phyloP scores from a whole-genome alignment of 148 eudicot genomes.

The Tetragonia tetragonoides region DNA sequence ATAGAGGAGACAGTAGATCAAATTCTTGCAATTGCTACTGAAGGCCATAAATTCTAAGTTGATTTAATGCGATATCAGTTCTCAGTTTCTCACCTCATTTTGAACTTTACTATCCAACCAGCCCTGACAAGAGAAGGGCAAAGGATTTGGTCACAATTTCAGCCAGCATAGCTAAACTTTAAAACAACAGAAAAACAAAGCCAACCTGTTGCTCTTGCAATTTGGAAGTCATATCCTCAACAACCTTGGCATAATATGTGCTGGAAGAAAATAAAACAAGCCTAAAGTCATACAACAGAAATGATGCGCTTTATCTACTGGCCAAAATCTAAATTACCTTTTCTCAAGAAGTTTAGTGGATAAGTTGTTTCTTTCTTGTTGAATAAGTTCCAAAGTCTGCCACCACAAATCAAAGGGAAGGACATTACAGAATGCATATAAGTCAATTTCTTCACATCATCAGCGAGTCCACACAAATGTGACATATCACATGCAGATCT shows the following conservation, averaged over 20 bases:
- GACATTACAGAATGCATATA: neutral
- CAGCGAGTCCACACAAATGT: neutral
- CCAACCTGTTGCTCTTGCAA: slow-evolving; percentile 71
- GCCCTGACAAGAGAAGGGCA: slow-evolving; percentile 23
- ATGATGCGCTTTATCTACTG: neutral
- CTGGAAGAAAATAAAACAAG: slow-evolving; percentile 40
- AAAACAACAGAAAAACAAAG: slow-evolving; percentile 7
- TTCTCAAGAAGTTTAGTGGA: slow-evolving; percentile 56
- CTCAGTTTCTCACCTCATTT: slow-evolving; percentile 32
- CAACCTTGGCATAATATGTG: slow-evolving; percentile 44
- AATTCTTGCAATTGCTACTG: neutral
- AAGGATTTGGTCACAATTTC: neutral
- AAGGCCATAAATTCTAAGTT: neutral
- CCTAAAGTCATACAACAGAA: neutral
- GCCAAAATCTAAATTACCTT: slow-evolving; percentile 40
- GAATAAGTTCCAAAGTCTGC: slow-evolving; percentile 83
- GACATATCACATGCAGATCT: neutral
- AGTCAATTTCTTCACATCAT: neutral
- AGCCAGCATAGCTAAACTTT: neutral
- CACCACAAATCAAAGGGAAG: neutral
- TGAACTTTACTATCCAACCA: slow-evolving; percentile 26
- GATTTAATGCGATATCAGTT: neutral
- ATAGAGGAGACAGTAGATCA: neutral
- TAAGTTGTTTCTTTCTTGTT: slow-evolving; percentile 56
- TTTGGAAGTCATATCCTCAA: slow-evolving; percentile 44